phyloP scores from a whole-genome alignment of 1,284 basidiomycete species.

The Exsudoporus floridanus region DNA sequence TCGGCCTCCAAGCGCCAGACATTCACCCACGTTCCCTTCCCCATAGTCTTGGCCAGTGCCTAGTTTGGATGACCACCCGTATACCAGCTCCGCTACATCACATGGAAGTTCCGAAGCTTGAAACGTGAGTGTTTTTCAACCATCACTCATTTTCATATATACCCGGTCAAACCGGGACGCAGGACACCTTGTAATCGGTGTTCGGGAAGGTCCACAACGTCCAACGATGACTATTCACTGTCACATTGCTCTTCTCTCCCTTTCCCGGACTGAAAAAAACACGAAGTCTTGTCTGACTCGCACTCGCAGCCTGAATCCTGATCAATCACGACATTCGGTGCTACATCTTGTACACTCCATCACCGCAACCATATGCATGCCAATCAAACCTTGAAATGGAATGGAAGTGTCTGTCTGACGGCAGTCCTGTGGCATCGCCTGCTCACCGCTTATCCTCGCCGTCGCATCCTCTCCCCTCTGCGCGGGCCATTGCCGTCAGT shows the following conservation, averaged over 20 bases:
- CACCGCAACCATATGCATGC: slow-evolving; percentile 22
- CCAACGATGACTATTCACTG: neutral
- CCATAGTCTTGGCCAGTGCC: slow-evolving; percentile 2
- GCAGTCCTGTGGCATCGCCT: slow-evolving; percentile 15
- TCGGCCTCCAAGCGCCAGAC: neutral
- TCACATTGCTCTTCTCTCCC: neutral
- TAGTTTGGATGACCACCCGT: slow-evolving; percentile 1
- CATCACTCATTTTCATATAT: neutral
- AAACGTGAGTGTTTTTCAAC: slow-evolving; percentile 1
- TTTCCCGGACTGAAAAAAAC: neutral
- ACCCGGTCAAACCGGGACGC: slow-evolving; percentile 2
- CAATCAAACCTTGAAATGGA: slow-evolving; percentile 32
- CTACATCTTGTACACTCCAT: slow-evolving; percentile 18
- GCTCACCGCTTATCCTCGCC: neutral
- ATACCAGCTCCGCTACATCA: slow-evolving; percentile 41
- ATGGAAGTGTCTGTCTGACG: slow-evolving; percentile 26
- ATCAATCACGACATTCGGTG: slow-evolving; percentile 16
- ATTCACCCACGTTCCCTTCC: slow-evolving; percentile 5
- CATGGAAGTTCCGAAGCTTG: slow-evolving; percentile 47
- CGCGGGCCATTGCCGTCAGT: too few species aligned
- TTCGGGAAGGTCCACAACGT: neutral
- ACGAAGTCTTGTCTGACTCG: slow-evolving; percentile 12
- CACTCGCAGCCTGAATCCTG: neutral
- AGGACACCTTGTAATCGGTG: slow-evolving; percentile 1
- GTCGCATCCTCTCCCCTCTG: neutral